A percentile compares a stretch with the other conserved stretches of the same genome.
phyloP scores from a whole-genome alignment of 805 yeast species.

The Diddensiella caesifluorescens region DNA sequence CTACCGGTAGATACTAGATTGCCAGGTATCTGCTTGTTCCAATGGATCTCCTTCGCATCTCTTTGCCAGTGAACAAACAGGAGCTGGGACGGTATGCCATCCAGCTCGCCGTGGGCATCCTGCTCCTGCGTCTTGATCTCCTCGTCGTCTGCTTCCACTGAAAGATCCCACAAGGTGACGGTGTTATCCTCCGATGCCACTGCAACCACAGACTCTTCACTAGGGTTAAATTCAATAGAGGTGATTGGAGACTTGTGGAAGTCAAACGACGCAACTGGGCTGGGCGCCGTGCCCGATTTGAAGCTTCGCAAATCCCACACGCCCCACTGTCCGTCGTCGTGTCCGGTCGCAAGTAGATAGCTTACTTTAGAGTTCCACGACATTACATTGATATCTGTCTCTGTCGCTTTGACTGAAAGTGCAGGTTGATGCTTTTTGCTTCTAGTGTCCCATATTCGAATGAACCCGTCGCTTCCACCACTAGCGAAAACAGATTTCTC shows the following conservation, averaged over 20 bases:
- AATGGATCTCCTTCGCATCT: slow-evolving; percentile 94
- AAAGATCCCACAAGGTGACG: slow-evolving; percentile 95
- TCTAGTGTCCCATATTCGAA: slow-evolving; percentile 95
- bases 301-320: slow-evolving; percentile 95
- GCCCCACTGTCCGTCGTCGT: slow-evolving; percentile 96
- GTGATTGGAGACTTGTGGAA: slow-evolving; percentile 95
- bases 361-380: slow-evolving; percentile 90
- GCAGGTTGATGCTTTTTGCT: slow-evolving; percentile 91
- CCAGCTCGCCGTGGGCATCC: slow-evolving; percentile 66
- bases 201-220: slow-evolving; percentile 92
- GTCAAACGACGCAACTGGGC: slow-evolving; percentile 90
- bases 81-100: slow-evolving; percentile 91
- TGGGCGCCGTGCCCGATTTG: slow-evolving; percentile 43
- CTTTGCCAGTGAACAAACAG: slow-evolving; percentile 97
- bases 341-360: slow-evolving; percentile 89
- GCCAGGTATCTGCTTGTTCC: slow-evolving; percentile 98
- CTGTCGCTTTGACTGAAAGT: slow-evolving; percentile 71
- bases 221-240: slow-evolving; percentile 88
- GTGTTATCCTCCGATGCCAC: slow-evolving; percentile 96
- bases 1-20: slow-evolving; percentile 91
- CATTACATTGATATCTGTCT: slow-evolving; percentile 85
- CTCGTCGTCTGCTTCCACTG: slow-evolving; percentile 98
- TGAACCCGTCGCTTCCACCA: slow-evolving; percentile 84
- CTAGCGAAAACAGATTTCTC: slow-evolving; percentile 95
- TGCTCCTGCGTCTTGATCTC: slow-evolving; percentile 82